These are phyloP conservation scores for Apiotrichum gracile DNA, from an alignment of 1,284 basidiomycete species.

Conservation along the genomic window DNA sequence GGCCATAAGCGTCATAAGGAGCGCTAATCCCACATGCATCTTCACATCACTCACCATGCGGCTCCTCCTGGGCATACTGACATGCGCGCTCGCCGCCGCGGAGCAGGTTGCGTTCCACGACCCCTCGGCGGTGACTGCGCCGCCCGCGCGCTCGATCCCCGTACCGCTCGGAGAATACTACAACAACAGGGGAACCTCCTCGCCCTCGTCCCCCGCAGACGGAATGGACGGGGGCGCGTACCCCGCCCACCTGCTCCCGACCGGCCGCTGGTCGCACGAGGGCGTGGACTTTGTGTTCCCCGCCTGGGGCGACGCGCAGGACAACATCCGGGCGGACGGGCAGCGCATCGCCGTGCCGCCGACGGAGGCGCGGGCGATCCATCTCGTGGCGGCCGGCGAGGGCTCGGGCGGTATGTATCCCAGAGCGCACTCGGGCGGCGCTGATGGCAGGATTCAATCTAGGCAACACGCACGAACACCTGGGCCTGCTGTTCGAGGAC, in stretches of 20 bases:
- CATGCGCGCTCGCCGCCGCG: no score
- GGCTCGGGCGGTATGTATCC: constrained; percentile 8
- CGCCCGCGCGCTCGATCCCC: no score
- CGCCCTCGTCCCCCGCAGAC: no score
- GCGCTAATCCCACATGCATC: no score
- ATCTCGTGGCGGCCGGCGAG: constrained; percentile 14
- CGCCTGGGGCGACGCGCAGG: neutral
- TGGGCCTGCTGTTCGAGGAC: constrained; percentile 8
- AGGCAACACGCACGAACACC: constrained; percentile 9
- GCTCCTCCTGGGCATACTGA: no score
- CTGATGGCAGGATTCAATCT: constrained; percentile 7
- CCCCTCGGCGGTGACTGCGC: no score
- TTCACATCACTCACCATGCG: no score
- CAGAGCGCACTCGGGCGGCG: neutral
- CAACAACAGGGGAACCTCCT: no score
- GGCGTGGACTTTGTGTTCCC: constrained; percentile 10
- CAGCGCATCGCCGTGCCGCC: neutral
- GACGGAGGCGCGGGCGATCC: constrained; percentile 3
- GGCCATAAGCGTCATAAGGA: no score
- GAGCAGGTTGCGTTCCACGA: no score
- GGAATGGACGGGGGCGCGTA: no score
- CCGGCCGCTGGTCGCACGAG: constrained; percentile 3
- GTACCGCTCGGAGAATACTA: no score
- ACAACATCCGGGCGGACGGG: constrained; percentile 5
- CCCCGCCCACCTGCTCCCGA: constrained; percentile 6